Conservation (phyloP, 1,284 basidiomycete genomes). For the Anthracocystis setariae region DNA sequence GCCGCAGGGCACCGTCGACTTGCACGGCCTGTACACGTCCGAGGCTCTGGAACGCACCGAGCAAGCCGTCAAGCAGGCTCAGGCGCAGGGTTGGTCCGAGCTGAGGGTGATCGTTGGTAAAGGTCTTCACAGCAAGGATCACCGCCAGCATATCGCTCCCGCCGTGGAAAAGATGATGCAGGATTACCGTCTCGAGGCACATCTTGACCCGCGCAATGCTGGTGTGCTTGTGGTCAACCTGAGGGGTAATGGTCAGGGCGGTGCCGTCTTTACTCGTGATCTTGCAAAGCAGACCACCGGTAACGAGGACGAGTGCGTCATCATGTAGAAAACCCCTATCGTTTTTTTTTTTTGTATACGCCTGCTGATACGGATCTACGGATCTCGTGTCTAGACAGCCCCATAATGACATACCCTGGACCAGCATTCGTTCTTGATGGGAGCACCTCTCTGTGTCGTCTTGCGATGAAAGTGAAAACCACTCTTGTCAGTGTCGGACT, state of each 20-base stretch:
- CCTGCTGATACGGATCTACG: neutral
- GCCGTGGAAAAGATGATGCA: slow-evolving; percentile 88
- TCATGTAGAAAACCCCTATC: slow-evolving; percentile 46
- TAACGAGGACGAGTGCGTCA: slow-evolving; percentile 55
- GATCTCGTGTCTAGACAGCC: neutral
- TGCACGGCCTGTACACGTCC: slow-evolving; percentile 92
- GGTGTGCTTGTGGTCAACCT: slow-evolving; percentile 88
- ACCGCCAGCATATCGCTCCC: slow-evolving; percentile 88
- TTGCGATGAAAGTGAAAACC: no score
- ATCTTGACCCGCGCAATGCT: slow-evolving; percentile 82
- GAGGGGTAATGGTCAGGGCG: slow-evolving; percentile 69
- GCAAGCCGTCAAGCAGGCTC: slow-evolving; percentile 76
- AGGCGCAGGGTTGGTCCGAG: slow-evolving; percentile 75
- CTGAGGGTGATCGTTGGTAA: slow-evolving; percentile 86
- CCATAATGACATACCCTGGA: slow-evolving; percentile 17
- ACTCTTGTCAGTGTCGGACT: no score
- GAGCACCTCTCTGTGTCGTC: neutral
- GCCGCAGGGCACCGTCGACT: slow-evolving; percentile 69
- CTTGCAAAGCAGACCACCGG: slow-evolving; percentile 60
- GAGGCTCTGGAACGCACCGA: slow-evolving; percentile 72
- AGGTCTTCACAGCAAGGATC: slow-evolving; percentile 84
- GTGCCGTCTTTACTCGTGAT: slow-evolving; percentile 57
- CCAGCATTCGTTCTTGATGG: no score
- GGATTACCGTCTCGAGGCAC: slow-evolving; percentile 80
- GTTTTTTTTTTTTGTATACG: no score